Conservation (phyloP, 2,329 filamentous ascomycete species). For the Colletotrichum brevisporum region DNA sequence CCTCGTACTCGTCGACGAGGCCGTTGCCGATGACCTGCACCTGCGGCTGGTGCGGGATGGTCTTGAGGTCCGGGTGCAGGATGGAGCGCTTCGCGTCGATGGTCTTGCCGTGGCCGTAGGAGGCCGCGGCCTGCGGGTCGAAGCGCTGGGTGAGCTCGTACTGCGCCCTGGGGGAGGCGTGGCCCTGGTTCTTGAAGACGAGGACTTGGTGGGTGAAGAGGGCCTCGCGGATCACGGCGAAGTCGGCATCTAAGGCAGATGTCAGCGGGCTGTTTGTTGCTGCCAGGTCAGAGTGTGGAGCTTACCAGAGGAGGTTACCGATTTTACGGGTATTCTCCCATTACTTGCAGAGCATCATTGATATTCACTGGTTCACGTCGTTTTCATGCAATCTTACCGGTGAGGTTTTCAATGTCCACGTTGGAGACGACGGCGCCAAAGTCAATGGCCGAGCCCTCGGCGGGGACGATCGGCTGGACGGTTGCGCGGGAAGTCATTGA, state of each 20-base stretch:
- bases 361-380: constrained; percentile 27
- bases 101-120: constrained; percentile 84
- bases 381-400: constrained; percentile 61
- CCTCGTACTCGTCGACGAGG: constrained; percentile 77
- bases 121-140: constrained; percentile 73
- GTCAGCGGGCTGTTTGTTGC: background rate
- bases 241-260: constrained; percentile 69
- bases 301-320: constrained; percentile 72
- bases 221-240: constrained; percentile 72
- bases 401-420: constrained; percentile 73
- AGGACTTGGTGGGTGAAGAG: constrained; percentile 79
- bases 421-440: constrained; percentile 74
- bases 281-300: constrained; percentile 26
- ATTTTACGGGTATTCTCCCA: constrained; percentile 71
- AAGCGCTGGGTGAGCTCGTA: constrained; percentile 82
- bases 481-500: constrained; percentile 37
- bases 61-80: constrained; percentile 85
- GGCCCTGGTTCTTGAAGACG: constrained; percentile 77
- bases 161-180: constrained; percentile 77
- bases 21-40: constrained; percentile 84
- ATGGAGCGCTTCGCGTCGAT: constrained; percentile 75
- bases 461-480: constrained; percentile 55
- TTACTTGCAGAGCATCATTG: constrained; percentile 37
- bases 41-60: constrained; percentile 83
- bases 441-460: constrained; percentile 59